Conservation (phyloP, 2,329 filamentous ascomycete genomes). For the Pyrenochaeta sp. region DNA sequence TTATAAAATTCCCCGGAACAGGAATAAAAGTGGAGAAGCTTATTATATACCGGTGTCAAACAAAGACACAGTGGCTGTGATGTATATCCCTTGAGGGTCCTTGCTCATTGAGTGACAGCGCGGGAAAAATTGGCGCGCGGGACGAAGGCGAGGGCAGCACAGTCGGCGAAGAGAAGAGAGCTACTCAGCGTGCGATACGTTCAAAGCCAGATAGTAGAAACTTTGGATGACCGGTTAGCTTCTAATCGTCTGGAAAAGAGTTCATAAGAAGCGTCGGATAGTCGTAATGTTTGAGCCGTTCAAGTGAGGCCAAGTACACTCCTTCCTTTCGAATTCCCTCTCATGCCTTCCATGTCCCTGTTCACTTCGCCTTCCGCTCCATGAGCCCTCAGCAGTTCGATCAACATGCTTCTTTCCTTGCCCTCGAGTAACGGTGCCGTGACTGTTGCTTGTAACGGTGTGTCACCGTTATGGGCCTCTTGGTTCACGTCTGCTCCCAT, state of each 20-base stretch:
- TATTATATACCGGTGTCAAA: too few species aligned
- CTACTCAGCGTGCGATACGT: neutral
- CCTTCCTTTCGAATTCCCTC: constrained; percentile 32
- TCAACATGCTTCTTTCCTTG: constrained; percentile 38
- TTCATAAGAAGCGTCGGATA: neutral
- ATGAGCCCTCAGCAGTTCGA: constrained; percentile 38
- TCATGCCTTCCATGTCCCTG: constrained; percentile 19
- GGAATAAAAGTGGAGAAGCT: too few species aligned
- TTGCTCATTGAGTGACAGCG: too few species aligned
- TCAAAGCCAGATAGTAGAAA: too few species aligned
- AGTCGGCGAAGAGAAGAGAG: too few species aligned
- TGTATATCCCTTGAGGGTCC: too few species aligned
- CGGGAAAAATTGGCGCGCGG: too few species aligned
- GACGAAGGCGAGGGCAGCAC: too few species aligned
- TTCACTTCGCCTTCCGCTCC: constrained; percentile 37
- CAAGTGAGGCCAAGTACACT: constrained; percentile 28
- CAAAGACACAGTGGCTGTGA: too few species aligned
- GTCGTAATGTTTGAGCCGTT: neutral
- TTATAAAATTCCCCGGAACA: too few species aligned
- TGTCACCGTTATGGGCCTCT: constrained; percentile 28
- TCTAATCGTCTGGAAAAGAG: neutral
- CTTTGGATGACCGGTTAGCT: too few species aligned
- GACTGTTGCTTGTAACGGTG: constrained; percentile 35
- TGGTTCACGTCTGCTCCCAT: constrained; percentile 44
- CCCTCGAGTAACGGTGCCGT: constrained; percentile 29